Conservation (phyloP, 1,284 basidiomycete species). For the Coriolopsis trogii region DNA sequence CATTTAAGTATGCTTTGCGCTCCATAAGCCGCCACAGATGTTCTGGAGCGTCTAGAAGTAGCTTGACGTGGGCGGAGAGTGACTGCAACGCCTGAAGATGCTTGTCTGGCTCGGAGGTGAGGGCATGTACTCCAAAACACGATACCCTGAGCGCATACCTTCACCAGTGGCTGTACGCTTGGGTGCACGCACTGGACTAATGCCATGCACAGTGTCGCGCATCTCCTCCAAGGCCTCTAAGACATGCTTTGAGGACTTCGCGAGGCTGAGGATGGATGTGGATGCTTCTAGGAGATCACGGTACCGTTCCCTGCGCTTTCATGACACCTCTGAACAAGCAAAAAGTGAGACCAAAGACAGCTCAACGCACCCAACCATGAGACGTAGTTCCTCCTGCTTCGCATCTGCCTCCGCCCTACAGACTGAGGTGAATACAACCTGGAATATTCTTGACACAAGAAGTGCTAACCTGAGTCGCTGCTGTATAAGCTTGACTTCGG, state of each 20-base stretch:
- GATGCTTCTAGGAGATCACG: slow-evolving; percentile 92
- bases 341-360: slow-evolving; percentile 5
- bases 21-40: slow-evolving; percentile 86
- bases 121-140: background rate
- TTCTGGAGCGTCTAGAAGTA: slow-evolving; percentile 87
- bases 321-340: slow-evolving; percentile 39
- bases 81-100: slow-evolving; percentile 73
- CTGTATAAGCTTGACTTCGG: slow-evolving; percentile 77
- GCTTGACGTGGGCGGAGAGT: slow-evolving; percentile 85
- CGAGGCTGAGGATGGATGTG: slow-evolving; percentile 81
- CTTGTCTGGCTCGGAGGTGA: slow-evolving; percentile 47
- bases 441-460: background rate
- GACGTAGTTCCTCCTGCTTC: slow-evolving; percentile 88
- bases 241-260: slow-evolving; percentile 66
- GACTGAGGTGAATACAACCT: slow-evolving; percentile 3
- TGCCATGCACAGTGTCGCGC: slow-evolving; percentile 51
- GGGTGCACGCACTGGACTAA: slow-evolving; percentile 46
- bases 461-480: slow-evolving; percentile 64
- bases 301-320: slow-evolving; percentile 88
- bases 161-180: slow-evolving; percentile 47
- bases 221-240: slow-evolving; percentile 62
- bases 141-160: slow-evolving; percentile 32
- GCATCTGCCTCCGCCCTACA: slow-evolving; percentile 82
- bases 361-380: slow-evolving; percentile 91
- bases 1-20: slow-evolving; percentile 74